Conservation (phyloP, 192 early-diverging fungal genomes). For the Backusella circina region DNA sequence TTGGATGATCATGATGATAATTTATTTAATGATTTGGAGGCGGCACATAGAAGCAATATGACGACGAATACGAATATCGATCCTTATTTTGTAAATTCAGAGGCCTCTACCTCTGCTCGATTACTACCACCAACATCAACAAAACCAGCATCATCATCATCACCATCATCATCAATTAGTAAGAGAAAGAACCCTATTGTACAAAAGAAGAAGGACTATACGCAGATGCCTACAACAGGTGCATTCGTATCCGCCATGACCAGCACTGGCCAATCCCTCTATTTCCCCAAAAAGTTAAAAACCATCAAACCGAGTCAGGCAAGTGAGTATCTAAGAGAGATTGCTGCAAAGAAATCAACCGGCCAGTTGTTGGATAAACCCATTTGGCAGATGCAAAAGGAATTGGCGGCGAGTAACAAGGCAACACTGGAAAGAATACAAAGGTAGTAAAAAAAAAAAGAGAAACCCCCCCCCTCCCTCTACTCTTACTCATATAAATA, state of each 20-base stretch:
- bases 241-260: constrained; percentile 35
- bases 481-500: not conserved
- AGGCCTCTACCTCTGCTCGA: not conserved
- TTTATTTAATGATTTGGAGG: not conserved
- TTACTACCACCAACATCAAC: not conserved
- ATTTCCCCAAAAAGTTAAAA: constrained; percentile 38
- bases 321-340: not conserved
- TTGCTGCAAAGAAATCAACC: not conserved
- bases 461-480: no score
- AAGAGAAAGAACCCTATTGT: no score
- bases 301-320: constrained; percentile 5
- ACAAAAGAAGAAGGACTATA: constrained; percentile 25
- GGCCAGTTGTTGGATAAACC: constrained; percentile 12
- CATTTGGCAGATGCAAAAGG: constrained; percentile 18
- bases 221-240: constrained; percentile 38
- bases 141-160: not conserved
- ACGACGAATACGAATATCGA: not conserved
- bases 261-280: constrained; percentile 34
- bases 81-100: not conserved
- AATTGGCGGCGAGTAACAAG: not conserved
- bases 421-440: constrained; percentile 1
- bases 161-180: no score
- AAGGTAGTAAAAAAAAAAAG: not conserved
- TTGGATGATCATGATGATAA: not conserved
- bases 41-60: not conserved